Percentiles rank a stretch among this genome's conserved stretches.
These are phyloP conservation scores for Nakazawaea pomicola DNA, from an alignment of 805 yeast genomes.

Conservation along the genomic window DNA sequence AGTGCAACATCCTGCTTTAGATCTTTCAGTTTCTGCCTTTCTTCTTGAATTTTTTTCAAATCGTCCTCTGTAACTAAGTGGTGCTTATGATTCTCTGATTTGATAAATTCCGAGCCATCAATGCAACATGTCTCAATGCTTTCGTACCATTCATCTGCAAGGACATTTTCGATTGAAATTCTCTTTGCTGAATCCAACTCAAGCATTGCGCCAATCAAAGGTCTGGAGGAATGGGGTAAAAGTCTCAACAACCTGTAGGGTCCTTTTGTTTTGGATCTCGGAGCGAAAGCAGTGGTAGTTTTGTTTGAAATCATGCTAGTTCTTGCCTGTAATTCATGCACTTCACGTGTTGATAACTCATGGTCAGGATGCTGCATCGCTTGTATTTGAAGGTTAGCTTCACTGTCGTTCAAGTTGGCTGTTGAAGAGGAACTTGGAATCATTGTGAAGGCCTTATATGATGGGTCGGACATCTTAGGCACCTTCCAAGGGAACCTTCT, in stretches of 20 bases:
- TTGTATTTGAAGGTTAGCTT: neutral
- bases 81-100: constrained; percentile 47
- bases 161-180: constrained; percentile 50
- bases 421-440: constrained; percentile 16
- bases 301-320: constrained; percentile 10
- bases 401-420: constrained; percentile 12
- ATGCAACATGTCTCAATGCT: constrained; percentile 51
- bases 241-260: constrained; percentile 68
- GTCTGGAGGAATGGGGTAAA: constrained; percentile 63
- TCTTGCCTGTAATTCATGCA: constrained; percentile 10
- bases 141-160: constrained; percentile 52
- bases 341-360: constrained; percentile 7
- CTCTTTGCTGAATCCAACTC: constrained; percentile 54
- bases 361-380: constrained; percentile 8
- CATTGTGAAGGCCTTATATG: constrained; percentile 63
- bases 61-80: constrained; percentile 68
- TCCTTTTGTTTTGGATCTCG: constrained; percentile 47
- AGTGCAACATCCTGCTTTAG: constrained; percentile 9
- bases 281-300: constrained; percentile 20
- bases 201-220: constrained; percentile 61
- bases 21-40: constrained; percentile 23
- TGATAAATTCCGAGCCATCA: constrained; percentile 20
- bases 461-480: constrained; percentile 72
- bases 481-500: constrained; percentile 94
- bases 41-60: constrained; percentile 35